Conservation (phyloP, 2,329 filamentous ascomycete genomes). For the Truncatella angustata region DNA sequence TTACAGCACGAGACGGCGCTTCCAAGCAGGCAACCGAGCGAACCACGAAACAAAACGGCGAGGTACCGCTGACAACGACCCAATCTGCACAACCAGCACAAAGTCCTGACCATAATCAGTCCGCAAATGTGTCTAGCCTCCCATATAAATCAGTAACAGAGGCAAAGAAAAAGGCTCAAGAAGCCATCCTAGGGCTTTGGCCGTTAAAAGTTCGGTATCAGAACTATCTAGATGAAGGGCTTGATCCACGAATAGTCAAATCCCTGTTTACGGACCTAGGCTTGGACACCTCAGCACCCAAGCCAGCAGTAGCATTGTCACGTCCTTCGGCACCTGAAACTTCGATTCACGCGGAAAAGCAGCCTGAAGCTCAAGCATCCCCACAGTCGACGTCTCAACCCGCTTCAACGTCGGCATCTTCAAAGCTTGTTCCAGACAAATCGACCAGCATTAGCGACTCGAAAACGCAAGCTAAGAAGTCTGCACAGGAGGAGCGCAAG, state of each 20-base stretch:
- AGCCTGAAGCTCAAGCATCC: conserved; percentile 7
- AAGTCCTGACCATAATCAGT: background rate
- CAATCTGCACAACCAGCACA: background rate
- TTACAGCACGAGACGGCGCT: conserved; percentile 10
- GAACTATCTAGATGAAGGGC: conserved; percentile 70
- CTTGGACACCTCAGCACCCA: conserved; percentile 43
- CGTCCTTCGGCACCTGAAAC: background rate
- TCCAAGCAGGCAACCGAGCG: background rate
- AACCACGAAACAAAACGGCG: background rate
- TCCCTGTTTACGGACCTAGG: conserved; percentile 68
- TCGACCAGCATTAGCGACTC: conserved; percentile 5
- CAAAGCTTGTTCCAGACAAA: background rate
- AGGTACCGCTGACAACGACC: background rate
- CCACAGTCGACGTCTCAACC: conserved; percentile 6
- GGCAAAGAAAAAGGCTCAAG: conserved; percentile 59
- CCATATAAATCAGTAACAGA: conserved; percentile 33
- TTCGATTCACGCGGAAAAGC: conserved; percentile 7
- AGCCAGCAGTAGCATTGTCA: conserved; percentile 10
- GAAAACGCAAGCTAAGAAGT: conserved; percentile 24
- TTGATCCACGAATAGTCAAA: conserved; percentile 62
- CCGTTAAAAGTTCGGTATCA: conserved; percentile 70
- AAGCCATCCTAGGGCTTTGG: conserved; percentile 64
- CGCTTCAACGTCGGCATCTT: background rate
- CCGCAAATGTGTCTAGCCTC: background rate
- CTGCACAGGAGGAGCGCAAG: conserved; percentile 31